Evolutionary conservation across 495 filamentous ascomycete species (phyloP).

Genomic region (Aspergillus coremiiformis): DNA sequence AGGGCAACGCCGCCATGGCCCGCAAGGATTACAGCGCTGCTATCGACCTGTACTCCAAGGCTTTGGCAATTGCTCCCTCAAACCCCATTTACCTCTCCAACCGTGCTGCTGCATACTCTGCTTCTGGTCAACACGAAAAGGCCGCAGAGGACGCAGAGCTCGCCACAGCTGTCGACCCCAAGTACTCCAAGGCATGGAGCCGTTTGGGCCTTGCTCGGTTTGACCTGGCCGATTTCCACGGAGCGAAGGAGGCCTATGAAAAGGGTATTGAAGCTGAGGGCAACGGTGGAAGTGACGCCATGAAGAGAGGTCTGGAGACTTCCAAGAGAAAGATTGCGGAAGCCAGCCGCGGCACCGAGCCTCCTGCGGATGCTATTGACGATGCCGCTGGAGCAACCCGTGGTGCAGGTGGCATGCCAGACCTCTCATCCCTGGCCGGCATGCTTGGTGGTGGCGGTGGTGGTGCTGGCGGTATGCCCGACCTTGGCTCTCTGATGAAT

Average conservation of each 20-base stretch:
- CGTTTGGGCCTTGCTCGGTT: slow-evolving; percentile 84
- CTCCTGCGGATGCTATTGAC: slow-evolving; percentile 45
- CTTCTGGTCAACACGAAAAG: slow-evolving; percentile 68
- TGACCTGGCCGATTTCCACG: slow-evolving; percentile 81
- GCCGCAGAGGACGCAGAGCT: slow-evolving; percentile 82
- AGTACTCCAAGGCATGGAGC: slow-evolving; percentile 95
- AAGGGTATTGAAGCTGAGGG: slow-evolving; percentile 92
- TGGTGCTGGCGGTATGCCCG: slow-evolving; percentile 69
- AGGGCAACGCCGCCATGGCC: slow-evolving; percentile 90
- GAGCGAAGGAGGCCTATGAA: slow-evolving; percentile 88
- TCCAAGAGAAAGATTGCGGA: slow-evolving; percentile 78
- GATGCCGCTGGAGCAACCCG: slow-evolving; percentile 39
- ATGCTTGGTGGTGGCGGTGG: slow-evolving; percentile 60
- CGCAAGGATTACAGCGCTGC: slow-evolving; percentile 77
- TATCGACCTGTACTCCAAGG: slow-evolving; percentile 78
- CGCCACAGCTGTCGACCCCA: slow-evolving; percentile 76
- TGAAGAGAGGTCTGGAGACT: slow-evolving; percentile 94
- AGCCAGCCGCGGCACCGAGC: slow-evolving; percentile 40
- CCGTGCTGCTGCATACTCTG: slow-evolving; percentile 85
- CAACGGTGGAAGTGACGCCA: slow-evolving; percentile 69
- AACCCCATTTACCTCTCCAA: slow-evolving; percentile 98
- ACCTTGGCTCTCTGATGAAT: slow-evolving; percentile 77
- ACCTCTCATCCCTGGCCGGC: slow-evolving; percentile 61
- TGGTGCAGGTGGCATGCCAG: slow-evolving; percentile 67
- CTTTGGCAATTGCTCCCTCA: slow-evolving; percentile 66